phyloP scores from a whole-genome alignment of 1,284 basidiomycete species.

The Neolentinus lepideus region DNA sequence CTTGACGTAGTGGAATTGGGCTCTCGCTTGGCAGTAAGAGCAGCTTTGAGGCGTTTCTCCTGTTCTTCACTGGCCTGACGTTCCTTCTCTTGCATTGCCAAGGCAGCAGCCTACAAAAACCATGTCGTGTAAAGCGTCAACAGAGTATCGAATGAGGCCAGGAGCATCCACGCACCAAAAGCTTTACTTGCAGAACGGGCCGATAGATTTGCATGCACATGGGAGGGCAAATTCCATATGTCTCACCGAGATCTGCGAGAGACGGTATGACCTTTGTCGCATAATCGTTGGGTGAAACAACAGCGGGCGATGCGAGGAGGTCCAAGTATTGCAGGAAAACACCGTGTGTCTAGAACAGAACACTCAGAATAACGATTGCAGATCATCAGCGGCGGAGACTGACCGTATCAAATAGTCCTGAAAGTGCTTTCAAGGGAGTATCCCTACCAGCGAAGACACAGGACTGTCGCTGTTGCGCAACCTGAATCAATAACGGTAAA shows the following conservation, averaged over 20 bases:
- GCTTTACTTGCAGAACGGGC: slow-evolving; percentile 63
- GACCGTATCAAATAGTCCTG: slow-evolving; percentile 82
- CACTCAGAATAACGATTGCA: slow-evolving; percentile 18
- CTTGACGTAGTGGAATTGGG: slow-evolving; percentile 48
- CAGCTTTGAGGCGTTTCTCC: slow-evolving; percentile 71
- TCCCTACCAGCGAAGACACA: slow-evolving; percentile 69
- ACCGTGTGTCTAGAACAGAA: slow-evolving; percentile 55
- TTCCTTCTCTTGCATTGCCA: slow-evolving; percentile 50
- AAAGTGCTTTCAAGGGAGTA: slow-evolving; percentile 77
- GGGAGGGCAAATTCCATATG: slow-evolving; percentile 73
- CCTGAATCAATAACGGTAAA: slow-evolving; percentile 79
- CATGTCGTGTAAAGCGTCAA: neutral
- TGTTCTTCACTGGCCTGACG: slow-evolving; percentile 61
- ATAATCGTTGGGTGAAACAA: slow-evolving; percentile 57
- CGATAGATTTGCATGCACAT: slow-evolving; percentile 91
- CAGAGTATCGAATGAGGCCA: no score
- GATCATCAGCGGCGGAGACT: slow-evolving; percentile 27
- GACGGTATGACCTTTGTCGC: slow-evolving; percentile 61
- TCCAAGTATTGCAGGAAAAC: slow-evolving; percentile 74
- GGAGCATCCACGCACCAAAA: slow-evolving; percentile 48
- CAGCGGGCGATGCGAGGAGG: slow-evolving; percentile 56
- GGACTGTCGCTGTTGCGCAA: slow-evolving; percentile 82
- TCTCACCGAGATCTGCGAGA: slow-evolving; percentile 61
- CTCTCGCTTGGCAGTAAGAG: slow-evolving; percentile 68
- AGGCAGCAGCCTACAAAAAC: slow-evolving; percentile 27